These are phyloP conservation scores for Fragosphaeria purpurea DNA, from an alignment of 2,329 filamentous ascomycete genomes.

Conservation along the genomic window DNA sequence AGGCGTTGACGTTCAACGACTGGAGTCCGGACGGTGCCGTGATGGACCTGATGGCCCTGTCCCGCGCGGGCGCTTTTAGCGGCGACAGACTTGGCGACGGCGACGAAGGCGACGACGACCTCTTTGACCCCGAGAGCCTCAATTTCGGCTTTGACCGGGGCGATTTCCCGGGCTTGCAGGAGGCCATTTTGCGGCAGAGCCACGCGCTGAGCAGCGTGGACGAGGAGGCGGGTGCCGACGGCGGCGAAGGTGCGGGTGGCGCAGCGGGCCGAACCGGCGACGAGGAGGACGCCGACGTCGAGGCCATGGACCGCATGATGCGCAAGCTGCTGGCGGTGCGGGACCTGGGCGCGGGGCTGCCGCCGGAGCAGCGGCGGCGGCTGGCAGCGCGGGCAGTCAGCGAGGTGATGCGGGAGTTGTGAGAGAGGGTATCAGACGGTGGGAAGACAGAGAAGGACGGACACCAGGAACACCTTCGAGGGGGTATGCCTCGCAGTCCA, in stretches of 20 bases:
- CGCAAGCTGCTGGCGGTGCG: conserved; percentile 50
- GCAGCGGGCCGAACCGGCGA: too few species aligned
- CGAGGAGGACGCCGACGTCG: conserved; percentile 27
- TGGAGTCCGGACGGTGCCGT: conserved; percentile 35
- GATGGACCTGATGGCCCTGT: conserved; percentile 13
- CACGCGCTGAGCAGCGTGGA: not conserved
- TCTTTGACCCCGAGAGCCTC: conserved; percentile 36
- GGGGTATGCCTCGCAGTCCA: too few species aligned
- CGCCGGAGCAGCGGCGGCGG: conserved; percentile 49
- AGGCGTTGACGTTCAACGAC: conserved; percentile 57
- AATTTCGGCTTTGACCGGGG: conserved; percentile 42
- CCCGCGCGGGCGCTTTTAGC: conserved; percentile 22
- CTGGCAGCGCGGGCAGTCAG: conserved; percentile 52
- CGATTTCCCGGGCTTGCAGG: conserved; percentile 42
- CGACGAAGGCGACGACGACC: conserved; percentile 17
- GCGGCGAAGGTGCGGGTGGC: conserved; percentile 29
- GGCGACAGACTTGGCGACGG: conserved; percentile 20
- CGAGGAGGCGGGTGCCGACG: conserved; percentile 6
- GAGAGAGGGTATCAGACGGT: not conserved
- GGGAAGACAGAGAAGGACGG: not conserved
- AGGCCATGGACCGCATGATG: conserved; percentile 55
- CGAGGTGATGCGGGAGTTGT: conserved; percentile 55
- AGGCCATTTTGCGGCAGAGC: conserved; percentile 38
- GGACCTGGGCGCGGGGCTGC: conserved; percentile 49
- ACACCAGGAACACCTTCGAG: too few species aligned